Conservation (phyloP, 495 filamentous ascomycete genomes). For the Endocarpon pusillum region DNA sequence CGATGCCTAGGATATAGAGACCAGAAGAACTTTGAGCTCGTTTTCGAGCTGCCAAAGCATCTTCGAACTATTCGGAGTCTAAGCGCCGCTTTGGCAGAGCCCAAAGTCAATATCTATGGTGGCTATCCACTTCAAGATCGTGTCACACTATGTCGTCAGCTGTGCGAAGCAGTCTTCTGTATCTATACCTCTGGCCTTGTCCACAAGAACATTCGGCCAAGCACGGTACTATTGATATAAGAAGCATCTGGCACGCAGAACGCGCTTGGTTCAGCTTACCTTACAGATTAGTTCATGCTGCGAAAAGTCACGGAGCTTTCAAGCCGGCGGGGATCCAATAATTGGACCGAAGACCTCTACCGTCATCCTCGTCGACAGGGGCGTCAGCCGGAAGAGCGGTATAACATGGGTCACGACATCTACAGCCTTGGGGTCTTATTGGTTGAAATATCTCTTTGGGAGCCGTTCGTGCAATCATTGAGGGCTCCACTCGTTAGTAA, state of each 20-base stretch:
- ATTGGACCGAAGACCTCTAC: constrained; percentile 34
- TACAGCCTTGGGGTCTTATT: constrained; percentile 46
- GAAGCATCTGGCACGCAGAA: constrained; percentile 4
- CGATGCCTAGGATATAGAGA: too few species aligned
- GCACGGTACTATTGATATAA: constrained; percentile 26
- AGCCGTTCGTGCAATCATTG: constrained; percentile 25
- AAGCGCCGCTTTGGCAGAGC: constrained; percentile 3
- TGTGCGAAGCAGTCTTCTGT: constrained; percentile 28
- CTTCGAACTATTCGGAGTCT: constrained; percentile 11
- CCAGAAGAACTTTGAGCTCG: too few species aligned
- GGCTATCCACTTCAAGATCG: constrained; percentile 13
- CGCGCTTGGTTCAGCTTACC: constrained; percentile 12
- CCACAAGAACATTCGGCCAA: constrained; percentile 41
- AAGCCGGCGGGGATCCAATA: constrained; percentile 11
- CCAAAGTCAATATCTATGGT: too few species aligned
- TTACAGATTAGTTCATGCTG: constrained; percentile 24
- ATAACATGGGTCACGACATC: constrained; percentile 46
- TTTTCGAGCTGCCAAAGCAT: constrained; percentile 6
- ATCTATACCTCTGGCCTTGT: constrained; percentile 35
- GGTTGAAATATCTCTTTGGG: constrained; percentile 44
- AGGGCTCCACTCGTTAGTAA: too few species aligned
- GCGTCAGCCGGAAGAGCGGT: constrained; percentile 17
- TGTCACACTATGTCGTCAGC: constrained; percentile 22
- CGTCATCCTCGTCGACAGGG: constrained; percentile 39
- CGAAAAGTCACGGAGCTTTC: constrained; percentile 8